phyloP scores from a whole-genome alignment of 202 grass and related monocot genomes.

The Cymbopogon flexuosus region DNA sequence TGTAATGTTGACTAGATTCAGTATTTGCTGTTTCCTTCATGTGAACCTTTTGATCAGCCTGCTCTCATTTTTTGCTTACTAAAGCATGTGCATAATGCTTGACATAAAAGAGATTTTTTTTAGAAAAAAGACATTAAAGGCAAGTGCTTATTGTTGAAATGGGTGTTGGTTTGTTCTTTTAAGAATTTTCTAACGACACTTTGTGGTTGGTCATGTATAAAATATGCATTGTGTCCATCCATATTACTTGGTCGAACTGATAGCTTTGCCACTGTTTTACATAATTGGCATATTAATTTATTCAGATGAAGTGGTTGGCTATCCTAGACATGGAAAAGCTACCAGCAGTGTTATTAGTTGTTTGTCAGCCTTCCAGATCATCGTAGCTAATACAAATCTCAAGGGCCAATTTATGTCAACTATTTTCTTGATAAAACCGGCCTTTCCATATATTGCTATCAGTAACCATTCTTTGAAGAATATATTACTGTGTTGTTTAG shows the following conservation, averaged over 20 bases:
- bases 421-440: neutral
- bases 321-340: constrained; percentile 7
- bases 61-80: neutral
- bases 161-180: neutral
- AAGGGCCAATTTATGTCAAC: neutral
- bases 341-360: constrained; percentile 8
- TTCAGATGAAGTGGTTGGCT: neutral
- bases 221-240: neutral
- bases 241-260: neutral
- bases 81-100: neutral
- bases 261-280: neutral
- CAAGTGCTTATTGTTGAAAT: neutral
- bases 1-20: neutral
- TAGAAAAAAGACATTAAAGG: neutral
- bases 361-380: neutral
- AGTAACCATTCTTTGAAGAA: neutral
- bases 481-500: neutral
- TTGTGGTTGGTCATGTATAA: neutral
- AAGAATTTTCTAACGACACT: neutral
- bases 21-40: neutral
- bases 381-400: neutral
- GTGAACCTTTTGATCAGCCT: neutral
- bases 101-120: neutral
- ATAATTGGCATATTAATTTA: constrained; percentile 1
- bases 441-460: neutral